These are phyloP conservation scores for Musa itinerans DNA, from an alignment of 176 grass and related monocot genomes.

Conservation along the genomic window DNA sequence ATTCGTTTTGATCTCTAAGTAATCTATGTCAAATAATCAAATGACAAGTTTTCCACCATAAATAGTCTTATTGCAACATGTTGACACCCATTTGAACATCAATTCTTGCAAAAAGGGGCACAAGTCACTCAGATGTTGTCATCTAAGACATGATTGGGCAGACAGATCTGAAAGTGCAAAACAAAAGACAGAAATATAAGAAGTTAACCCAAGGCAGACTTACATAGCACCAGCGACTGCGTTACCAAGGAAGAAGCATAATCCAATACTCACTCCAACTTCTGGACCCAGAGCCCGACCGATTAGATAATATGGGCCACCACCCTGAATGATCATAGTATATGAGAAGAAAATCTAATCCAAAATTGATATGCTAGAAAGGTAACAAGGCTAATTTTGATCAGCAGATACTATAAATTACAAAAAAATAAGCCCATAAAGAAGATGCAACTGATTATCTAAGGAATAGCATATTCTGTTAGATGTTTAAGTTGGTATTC, in stretches of 20 bases:
- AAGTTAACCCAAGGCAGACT: constrained; percentile 19
- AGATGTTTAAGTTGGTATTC: too few relatives aligned
- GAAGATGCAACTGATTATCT: not conserved
- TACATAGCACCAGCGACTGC: constrained; percentile 97
- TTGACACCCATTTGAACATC: too few relatives aligned
- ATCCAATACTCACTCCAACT: constrained; percentile 99
- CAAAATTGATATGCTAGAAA: not conserved
- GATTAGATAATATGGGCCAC: constrained; percentile 98
- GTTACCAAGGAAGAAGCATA: constrained; percentile 99
- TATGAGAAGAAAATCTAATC: not conserved
- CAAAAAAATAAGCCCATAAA: not conserved
- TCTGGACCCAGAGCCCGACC: constrained; percentile 94
- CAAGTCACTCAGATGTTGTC: not conserved
- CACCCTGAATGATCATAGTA: constrained; percentile 50
- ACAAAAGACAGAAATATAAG: not conserved
- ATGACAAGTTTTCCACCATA: too few relatives aligned
- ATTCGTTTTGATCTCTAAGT: too few relatives aligned
- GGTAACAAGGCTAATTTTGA: not conserved
- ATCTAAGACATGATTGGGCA: not conserved
- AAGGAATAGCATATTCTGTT: not conserved
- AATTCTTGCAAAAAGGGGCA: not conserved
- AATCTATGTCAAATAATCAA: too few relatives aligned
- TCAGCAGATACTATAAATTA: not conserved
- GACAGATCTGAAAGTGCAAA: not conserved
- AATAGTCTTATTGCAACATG: too few relatives aligned